phyloP scores from a whole-genome alignment of 768 basidiomycete species.

The Phallus indusiatus region DNA sequence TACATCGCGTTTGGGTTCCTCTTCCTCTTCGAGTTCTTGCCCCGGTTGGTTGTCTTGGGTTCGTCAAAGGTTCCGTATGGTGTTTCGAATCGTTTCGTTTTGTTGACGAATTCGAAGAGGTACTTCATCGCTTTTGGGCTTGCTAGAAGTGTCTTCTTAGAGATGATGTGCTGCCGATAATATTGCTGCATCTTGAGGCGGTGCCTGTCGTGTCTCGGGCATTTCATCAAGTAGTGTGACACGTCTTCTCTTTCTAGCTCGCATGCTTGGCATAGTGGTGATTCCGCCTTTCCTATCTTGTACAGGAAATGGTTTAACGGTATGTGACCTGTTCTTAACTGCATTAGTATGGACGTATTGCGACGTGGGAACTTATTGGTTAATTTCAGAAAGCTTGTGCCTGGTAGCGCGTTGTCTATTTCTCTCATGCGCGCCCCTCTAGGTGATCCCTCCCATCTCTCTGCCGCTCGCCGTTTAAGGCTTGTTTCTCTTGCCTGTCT shows the following conservation, averaged over 20 bases:
- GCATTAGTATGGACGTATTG: conserved; percentile 19
- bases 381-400: neutral
- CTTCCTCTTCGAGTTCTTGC: too few relatives aligned
- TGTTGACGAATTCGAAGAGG: too few relatives aligned
- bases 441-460: too few relatives aligned
- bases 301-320: conserved; percentile 25
- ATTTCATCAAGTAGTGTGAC: conserved; percentile 22
- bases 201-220: conserved; percentile 15
- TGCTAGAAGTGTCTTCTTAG: too few relatives aligned
- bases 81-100: too few relatives aligned
- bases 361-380: conserved; percentile 6
- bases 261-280: conserved; percentile 22
- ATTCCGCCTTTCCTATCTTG: conserved; percentile 17
- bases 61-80: too few relatives aligned
- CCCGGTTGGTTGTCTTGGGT: too few relatives aligned
- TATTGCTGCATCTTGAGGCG: neutral
- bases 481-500: neutral
- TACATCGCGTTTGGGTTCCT: too few relatives aligned
- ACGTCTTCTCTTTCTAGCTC: conserved; percentile 18
- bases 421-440: neutral
- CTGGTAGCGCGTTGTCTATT: neutral
- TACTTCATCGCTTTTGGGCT: too few relatives aligned
- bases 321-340: conserved; percentile 24
- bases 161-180: too few relatives aligned
- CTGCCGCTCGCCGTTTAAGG: neutral